Evolutionary conservation across 768 basidiomycete species (phyloP).

Genomic region (Suillus lakei): DNA sequence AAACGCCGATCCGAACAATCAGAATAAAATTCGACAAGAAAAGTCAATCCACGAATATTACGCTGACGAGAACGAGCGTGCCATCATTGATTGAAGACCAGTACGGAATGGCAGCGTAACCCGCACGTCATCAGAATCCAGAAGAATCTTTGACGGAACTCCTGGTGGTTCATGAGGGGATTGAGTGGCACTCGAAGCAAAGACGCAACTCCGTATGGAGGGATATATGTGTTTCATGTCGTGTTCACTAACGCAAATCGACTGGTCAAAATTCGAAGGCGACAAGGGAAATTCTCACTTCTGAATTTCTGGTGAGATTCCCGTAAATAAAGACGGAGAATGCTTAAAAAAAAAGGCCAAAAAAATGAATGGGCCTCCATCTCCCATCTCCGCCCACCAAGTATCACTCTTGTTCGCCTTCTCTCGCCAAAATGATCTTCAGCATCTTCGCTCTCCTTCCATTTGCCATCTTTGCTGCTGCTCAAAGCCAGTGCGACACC

Average conservation of each 20-base stretch:
- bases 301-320: not conserved
- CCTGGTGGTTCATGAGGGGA: not conserved
- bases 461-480: not conserved
- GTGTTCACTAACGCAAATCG: not conserved
- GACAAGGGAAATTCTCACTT: not conserved
- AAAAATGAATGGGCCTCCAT: not conserved
- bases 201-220: not conserved
- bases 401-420: not conserved
- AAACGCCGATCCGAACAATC: not conserved
- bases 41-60: not conserved
- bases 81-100: not conserved
- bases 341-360: not conserved
- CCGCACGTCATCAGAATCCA: not conserved
- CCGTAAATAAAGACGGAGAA: not conserved
- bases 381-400: not conserved
- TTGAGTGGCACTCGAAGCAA: not conserved
- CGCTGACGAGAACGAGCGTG: not conserved
- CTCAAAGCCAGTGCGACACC: conserved; percentile 8
- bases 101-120: not conserved
- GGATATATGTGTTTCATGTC: not conserved
- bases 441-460: conserved; percentile 1
- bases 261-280: not conserved
- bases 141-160: not conserved
- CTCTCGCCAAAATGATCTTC: not conserved
- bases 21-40: not conserved